Conservation (phyloP, 2,329 filamentous ascomycete species). For the Magnaporthiopsis incrustans region DNA sequence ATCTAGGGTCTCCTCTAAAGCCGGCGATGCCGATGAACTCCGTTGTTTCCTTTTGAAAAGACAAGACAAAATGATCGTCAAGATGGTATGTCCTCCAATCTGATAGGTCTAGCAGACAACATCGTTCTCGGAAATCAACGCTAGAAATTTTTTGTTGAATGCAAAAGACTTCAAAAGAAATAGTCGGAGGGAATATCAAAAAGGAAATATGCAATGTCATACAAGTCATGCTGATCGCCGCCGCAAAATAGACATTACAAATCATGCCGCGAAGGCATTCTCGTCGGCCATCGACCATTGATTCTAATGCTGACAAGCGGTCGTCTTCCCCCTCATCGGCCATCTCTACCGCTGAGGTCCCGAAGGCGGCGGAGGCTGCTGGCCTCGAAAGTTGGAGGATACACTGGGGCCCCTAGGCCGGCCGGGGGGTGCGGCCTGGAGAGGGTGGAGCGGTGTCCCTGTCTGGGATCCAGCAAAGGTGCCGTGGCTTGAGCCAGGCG, state of each 20-base stretch:
- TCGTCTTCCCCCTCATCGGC: background rate
- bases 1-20: background rate
- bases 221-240: background rate
- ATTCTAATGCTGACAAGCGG: background rate
- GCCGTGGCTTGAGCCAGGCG: constrained; percentile 3
- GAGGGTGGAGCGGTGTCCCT: background rate
- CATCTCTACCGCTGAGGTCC: constrained; percentile 1
- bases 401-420: constrained; percentile 3
- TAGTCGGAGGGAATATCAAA: background rate
- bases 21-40: background rate
- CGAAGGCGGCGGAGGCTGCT: constrained; percentile 1
- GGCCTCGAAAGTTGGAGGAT: constrained; percentile 1
- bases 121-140: too few species aligned
- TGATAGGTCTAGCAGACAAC: too few species aligned
- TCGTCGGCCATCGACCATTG: background rate
- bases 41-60: too few species aligned
- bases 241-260: constrained; percentile 1
- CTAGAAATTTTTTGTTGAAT: too few species aligned
- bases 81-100: too few species aligned
- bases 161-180: background rate
- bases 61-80: too few species aligned
- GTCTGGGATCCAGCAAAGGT: constrained; percentile 4
- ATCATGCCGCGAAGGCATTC: too few species aligned
- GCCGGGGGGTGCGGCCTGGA: background rate
- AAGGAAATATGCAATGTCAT: background rate